A percentile compares a stretch with the other conserved stretches of the same genome.
phyloP scores from a whole-genome alignment of 441 rosid species.

The Erysimum pusillum region DNA sequence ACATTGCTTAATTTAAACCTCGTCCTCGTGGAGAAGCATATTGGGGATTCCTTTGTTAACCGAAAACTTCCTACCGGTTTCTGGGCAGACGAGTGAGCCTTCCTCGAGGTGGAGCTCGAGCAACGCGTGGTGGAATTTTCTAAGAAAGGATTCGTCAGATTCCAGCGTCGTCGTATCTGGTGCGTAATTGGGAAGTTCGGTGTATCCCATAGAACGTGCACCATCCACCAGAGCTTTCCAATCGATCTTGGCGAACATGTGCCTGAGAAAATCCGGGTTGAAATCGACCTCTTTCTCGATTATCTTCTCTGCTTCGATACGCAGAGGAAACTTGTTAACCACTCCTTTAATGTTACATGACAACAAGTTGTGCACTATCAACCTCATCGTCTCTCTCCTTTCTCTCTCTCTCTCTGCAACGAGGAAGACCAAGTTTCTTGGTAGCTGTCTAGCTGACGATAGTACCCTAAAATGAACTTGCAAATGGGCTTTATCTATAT shows the following conservation, averaged over 20 bases:
- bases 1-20: conserved; percentile 55
- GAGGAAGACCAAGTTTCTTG: neutral
- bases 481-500: conserved; percentile 13
- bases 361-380: conserved; percentile 90
- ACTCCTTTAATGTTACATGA: conserved; percentile 88
- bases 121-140: conserved; percentile 77
- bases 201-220: conserved; percentile 69
- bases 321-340: conserved; percentile 73
- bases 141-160: conserved; percentile 63
- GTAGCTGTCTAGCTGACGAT: conserved; percentile 8
- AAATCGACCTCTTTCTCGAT: conserved; percentile 70
- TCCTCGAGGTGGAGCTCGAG: conserved; percentile 85
- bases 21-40: conserved; percentile 91
- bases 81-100: conserved; percentile 79
- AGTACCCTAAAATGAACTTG: neutral
- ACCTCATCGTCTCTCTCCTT: conserved; percentile 61
- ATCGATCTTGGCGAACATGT: conserved; percentile 72
- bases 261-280: conserved; percentile 71
- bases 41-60: conserved; percentile 83
- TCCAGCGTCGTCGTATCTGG: conserved; percentile 57
- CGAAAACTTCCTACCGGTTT: conserved; percentile 75
- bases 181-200: conserved; percentile 65
- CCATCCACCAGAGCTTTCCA: conserved; percentile 82
- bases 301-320: conserved; percentile 66
- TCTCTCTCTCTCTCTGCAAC: neutral